These are phyloP conservation scores for Encephalitozoon hellem DNA, from an alignment of 371 early-diverging fungal species.

Conservation along the genomic window DNA sequence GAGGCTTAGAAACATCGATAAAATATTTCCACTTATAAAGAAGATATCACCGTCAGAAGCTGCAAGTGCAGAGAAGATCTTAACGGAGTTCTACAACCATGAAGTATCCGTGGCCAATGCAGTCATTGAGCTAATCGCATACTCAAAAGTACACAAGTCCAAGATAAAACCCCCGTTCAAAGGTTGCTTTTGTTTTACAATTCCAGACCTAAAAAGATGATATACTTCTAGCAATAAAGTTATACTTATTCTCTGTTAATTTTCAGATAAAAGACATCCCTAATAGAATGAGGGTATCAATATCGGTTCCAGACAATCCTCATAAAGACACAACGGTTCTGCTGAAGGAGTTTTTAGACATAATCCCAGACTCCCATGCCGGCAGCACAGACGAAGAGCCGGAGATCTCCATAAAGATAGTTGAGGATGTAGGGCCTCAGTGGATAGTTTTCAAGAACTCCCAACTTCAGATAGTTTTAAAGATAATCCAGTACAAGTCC, in stretches of 20 bases:
- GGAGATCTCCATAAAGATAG: constrained; percentile 14
- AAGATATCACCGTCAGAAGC: not conserved
- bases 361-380: constrained; percentile 18
- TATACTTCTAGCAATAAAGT: not conserved
- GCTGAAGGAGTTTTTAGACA: constrained; percentile 6
- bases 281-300: not conserved
- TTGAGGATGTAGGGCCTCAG: constrained; percentile 41
- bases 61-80: not conserved
- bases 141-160: not conserved
- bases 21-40: not conserved
- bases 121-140: not conserved
- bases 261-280: not conserved
- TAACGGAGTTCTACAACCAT: not conserved
- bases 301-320: not conserved
- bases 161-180: not conserved
- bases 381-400: not conserved
- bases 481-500: constrained; percentile 42
- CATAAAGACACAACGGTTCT: constrained; percentile 14
- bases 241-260: not conserved
- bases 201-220: not conserved
- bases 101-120: constrained; percentile 5
- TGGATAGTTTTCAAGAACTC: constrained; percentile 15
- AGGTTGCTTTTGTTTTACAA: not conserved
- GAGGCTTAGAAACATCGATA: not conserved
- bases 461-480: constrained; percentile 32